These are phyloP conservation scores for Nigrospora oryzae DNA, from an alignment of 2,329 filamentous ascomycete species.

Conservation along the genomic window DNA sequence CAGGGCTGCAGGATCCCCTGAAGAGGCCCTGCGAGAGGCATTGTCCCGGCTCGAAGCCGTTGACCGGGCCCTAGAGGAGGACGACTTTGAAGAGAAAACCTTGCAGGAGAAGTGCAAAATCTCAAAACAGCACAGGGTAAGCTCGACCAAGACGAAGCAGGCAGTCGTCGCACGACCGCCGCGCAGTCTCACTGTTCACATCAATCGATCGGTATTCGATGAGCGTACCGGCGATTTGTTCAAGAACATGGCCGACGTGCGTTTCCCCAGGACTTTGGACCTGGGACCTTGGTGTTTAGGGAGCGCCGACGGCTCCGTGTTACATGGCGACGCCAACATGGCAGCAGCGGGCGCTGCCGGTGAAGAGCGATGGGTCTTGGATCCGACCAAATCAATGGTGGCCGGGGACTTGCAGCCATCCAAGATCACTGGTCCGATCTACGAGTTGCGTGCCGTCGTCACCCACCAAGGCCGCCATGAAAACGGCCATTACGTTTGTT, in stretches of 20 bases:
- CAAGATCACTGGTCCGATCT: constrained; percentile 50
- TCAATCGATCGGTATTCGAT: constrained; percentile 89
- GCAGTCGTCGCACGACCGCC: constrained; percentile 78
- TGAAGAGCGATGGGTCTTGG: constrained; percentile 61
- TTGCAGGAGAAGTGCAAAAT: constrained; percentile 58
- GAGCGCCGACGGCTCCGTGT: constrained; percentile 29
- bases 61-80: constrained; percentile 63
- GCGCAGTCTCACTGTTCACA: constrained; percentile 71
- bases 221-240: constrained; percentile 68
- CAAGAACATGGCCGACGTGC: constrained; percentile 76
- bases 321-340: constrained; percentile 7
- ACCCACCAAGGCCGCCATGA: constrained; percentile 88
- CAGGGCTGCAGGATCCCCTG: constrained; percentile 24
- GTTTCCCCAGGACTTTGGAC: constrained; percentile 67
- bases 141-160: constrained; percentile 82
- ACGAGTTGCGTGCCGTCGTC: constrained; percentile 74
- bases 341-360: constrained; percentile 6
- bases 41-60: constrained; percentile 55
- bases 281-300: constrained; percentile 81
- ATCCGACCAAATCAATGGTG: constrained; percentile 68
- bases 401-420: constrained; percentile 42
- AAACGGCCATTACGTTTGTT: constrained; percentile 93
- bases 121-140: constrained; percentile 57
- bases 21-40: constrained; percentile 42
- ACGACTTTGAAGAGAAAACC: constrained; percentile 69